A percentile compares a stretch with the other conserved stretches of the same genome.
phyloP scores from a whole-genome alignment of 108 stramenopile genomes.

The Chaetoceros tenuissimus region DNA sequence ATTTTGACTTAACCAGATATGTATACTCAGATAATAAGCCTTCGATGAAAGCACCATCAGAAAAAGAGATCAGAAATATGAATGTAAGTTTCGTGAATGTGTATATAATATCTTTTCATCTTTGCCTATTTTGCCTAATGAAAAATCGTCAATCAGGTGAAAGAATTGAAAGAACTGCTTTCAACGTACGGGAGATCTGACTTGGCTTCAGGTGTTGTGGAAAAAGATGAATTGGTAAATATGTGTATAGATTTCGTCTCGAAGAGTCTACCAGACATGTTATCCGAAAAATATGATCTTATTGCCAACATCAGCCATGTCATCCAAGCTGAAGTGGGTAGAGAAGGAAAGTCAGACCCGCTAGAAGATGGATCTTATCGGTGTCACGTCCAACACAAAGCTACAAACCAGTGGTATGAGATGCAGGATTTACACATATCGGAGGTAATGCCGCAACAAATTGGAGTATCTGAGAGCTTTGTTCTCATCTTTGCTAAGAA shows the following conservation, averaged over 20 bases:
- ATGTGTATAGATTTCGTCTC: slow-evolving; percentile 55
- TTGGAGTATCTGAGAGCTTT: slow-evolving; percentile 92
- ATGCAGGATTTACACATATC: slow-evolving; percentile 92
- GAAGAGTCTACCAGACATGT: slow-evolving; percentile 62
- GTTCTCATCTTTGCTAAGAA: slow-evolving; percentile 86
- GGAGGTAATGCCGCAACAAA: slow-evolving; percentile 94
- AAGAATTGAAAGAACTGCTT: slow-evolving; percentile 65
- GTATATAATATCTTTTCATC: not conserved
- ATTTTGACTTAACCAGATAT: slow-evolving; percentile 84
- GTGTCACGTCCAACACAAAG: slow-evolving; percentile 86
- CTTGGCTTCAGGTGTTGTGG: slow-evolving; percentile 35
- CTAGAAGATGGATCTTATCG: slow-evolving; percentile 83
- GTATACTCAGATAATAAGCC: slow-evolving; percentile 30
- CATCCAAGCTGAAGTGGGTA: slow-evolving; percentile 64
- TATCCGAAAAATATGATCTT: slow-evolving; percentile 91
- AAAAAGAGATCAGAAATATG: slow-evolving; percentile 67
- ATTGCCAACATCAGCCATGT: slow-evolving; percentile 94
- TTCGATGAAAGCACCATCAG: slow-evolving; percentile 34
- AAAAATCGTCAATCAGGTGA: slow-evolving; percentile 22
- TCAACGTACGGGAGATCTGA: slow-evolving; percentile 47
- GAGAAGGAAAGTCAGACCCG: slow-evolving; percentile 72
- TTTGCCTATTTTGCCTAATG: not conserved
- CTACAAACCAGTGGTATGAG: slow-evolving; percentile 93
- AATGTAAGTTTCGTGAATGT: slow-evolving; percentile 32
- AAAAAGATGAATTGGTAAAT: slow-evolving; percentile 72